Base-by-base conservation (phyloP, 441 rosid genomes). In the Daphne laureola region DNA sequence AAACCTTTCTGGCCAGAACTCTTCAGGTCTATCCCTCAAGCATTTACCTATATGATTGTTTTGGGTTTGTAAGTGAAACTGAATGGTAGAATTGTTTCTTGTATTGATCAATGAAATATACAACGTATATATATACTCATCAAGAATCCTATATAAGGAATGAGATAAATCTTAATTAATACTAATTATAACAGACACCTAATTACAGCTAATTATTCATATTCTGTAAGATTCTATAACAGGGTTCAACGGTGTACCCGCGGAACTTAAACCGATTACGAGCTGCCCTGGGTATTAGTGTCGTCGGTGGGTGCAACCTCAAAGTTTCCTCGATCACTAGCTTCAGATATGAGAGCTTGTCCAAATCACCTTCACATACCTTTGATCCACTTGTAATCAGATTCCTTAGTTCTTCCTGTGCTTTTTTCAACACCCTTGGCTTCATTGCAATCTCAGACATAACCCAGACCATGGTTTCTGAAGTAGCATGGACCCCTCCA, bases 281-380 rank as follows among this genome's bases (percentile, higher is more conserved):
- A 31, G 36, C 36, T 31, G 36, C 36, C 8, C 36, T 31, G 8
- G 36, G 36, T 31, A 31, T 31, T 8, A 31, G 8, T 12, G 16
- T 12, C 14, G 35, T 7, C 14, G 8, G 7, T 18, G n/a, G 52
- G 35, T 31, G 36, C 6, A 49, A 3, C n/a, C 31, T 12, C 21
- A 13, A 53, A 45, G n/a, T 38, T 53, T 53, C 56, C 42, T 53
- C 38, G 14, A 53, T 2, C 2, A 40, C 31, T 27, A 53, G 38
- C 17, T 36, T 44, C 44, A 53, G 42, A 26, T 52, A 52, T 11
- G 45, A 17, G 14, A 38, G 17, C 21, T 52, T 52, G 6, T 23
- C 4, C 41, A 52, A 9, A 18, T 52, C 55, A 5, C 7, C 4
- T 43, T 36, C 55, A 11, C 41, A 14, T 0, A 52, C 55, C 43